phyloP scores from a whole-genome alignment of 2,329 filamentous ascomycete species.

The Penicillium glabrum region DNA sequence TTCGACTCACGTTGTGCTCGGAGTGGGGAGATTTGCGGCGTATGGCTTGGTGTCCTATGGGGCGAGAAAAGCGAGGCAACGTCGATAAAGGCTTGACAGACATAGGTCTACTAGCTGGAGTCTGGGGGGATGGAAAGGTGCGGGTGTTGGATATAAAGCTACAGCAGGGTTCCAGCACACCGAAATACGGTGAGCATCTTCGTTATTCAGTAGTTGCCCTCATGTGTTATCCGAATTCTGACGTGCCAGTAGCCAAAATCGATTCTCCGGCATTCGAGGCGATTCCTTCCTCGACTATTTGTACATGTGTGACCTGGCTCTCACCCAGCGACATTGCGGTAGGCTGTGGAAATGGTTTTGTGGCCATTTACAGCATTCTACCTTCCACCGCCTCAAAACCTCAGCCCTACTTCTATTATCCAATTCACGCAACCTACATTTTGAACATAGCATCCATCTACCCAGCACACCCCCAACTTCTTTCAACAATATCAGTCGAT shows the following conservation, averaged over 20 bases:
- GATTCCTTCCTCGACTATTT: slow-evolving; percentile 52
- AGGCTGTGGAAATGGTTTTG: slow-evolving; percentile 57
- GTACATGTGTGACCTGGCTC: slow-evolving; percentile 58
- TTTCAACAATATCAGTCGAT: slow-evolving; percentile 55
- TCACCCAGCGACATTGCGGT: slow-evolving; percentile 56
- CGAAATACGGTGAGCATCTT: slow-evolving; percentile 33
- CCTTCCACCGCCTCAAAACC: slow-evolving; percentile 19
- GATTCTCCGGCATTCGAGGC: slow-evolving; percentile 51
- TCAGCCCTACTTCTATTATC: slow-evolving; percentile 37
- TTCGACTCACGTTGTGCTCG: slow-evolving; percentile 55
- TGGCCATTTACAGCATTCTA: slow-evolving; percentile 55
- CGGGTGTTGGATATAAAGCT: slow-evolving; percentile 55
- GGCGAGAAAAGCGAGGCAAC: slow-evolving; percentile 29
- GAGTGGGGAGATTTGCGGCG: slow-evolving; percentile 57
- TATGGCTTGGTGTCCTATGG: slow-evolving; percentile 58
- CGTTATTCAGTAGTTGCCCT: not conserved
- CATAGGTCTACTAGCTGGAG: slow-evolving; percentile 56
- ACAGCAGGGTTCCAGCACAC: slow-evolving; percentile 22
- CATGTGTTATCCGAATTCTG: not conserved
- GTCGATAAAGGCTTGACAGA: slow-evolving; percentile 29
- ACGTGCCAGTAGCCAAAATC: slow-evolving; percentile 39
- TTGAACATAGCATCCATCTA: slow-evolving; percentile 49
- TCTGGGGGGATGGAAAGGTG: slow-evolving; percentile 60
- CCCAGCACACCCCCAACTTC: slow-evolving; percentile 53
- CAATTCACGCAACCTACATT: slow-evolving; percentile 39